Evolutionary conservation across 2,329 filamentous ascomycete genomes (phyloP).

Genomic region (Clonostachys sp.): DNA sequence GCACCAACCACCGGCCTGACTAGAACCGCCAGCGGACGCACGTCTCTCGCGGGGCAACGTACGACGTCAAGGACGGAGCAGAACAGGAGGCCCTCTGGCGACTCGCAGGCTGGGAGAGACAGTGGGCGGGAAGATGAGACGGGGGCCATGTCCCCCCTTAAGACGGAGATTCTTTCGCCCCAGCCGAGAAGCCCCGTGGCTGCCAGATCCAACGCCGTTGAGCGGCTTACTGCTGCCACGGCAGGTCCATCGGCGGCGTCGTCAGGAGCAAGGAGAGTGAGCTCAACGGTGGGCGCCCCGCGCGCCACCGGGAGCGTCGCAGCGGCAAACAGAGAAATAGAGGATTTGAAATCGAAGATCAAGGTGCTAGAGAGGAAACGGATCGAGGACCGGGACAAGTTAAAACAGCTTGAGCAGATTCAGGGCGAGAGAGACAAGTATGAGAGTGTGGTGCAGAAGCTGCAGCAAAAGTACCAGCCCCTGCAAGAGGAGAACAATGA

Average conservation of each 20-base stretch:
- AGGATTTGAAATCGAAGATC: conserved; percentile 85
- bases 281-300: conserved; percentile 11
- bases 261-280: conserved; percentile 19
- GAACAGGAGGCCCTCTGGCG: conserved; percentile 38
- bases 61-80: conserved; percentile 27
- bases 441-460: conserved; percentile 81
- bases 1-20: conserved; percentile 18
- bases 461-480: conserved; percentile 84
- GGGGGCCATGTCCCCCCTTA: conserved; percentile 36
- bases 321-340: conserved; percentile 62
- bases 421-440: conserved; percentile 75
- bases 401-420: conserved; percentile 73
- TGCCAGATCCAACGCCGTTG: conserved; percentile 44
- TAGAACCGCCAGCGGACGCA: conserved; percentile 33
- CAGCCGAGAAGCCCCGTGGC: conserved; percentile 45
- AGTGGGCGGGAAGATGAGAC: conserved; percentile 26
- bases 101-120: conserved; percentile 38
- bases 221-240: conserved; percentile 40
- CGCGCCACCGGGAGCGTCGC: conserved; percentile 37
- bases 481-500: conserved; percentile 77
- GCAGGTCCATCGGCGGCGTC: conserved; percentile 11
- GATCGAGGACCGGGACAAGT: conserved; percentile 76
- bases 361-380: conserved; percentile 84
- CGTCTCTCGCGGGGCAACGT: conserved; percentile 29
- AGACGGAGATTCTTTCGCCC: conserved; percentile 45